Percentiles rank a stretch among this genome's conserved stretches.
Conservation (phyloP, 2,329 filamentous ascomycete species). For the Colletotrichum echinochloae region DNA sequence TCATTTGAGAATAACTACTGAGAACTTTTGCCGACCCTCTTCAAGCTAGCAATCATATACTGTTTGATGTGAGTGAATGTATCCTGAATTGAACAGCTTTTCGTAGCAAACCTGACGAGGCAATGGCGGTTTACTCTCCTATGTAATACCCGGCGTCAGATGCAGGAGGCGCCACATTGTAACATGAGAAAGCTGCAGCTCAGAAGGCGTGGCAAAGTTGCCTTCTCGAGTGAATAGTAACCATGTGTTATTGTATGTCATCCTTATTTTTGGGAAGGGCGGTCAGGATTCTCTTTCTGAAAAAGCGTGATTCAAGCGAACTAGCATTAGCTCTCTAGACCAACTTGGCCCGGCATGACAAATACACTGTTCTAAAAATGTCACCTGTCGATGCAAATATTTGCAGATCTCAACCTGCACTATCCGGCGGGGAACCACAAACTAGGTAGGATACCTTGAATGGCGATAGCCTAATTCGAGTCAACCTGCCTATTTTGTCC, state of each 20-base stretch:
- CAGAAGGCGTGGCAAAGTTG: neutral
- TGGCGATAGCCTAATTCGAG: neutral
- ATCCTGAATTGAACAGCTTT: neutral
- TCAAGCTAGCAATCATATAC: too few species aligned
- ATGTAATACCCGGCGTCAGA: neutral
- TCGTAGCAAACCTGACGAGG: too few species aligned
- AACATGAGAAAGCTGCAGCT: neutral
- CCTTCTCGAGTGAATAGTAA: neutral
- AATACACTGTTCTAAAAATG: neutral
- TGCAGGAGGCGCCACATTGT: neutral
- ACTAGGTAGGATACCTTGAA: neutral
- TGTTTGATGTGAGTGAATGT: neutral
- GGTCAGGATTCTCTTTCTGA: neutral
- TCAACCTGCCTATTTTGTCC: neutral
- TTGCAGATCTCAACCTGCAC: too few species aligned
- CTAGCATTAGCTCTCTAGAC: too few species aligned
- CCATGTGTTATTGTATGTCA: neutral
- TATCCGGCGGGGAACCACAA: too few species aligned
- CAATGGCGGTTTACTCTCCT: neutral
- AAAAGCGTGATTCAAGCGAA: neutral
- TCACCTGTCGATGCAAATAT: neutral
- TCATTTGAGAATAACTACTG: too few species aligned
- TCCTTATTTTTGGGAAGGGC: neutral
- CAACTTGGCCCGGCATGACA: neutral
- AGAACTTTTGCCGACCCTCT: neutral